Conservation (phyloP, 495 filamentous ascomycete genomes). For the Cladorrhinum samala region DNA sequence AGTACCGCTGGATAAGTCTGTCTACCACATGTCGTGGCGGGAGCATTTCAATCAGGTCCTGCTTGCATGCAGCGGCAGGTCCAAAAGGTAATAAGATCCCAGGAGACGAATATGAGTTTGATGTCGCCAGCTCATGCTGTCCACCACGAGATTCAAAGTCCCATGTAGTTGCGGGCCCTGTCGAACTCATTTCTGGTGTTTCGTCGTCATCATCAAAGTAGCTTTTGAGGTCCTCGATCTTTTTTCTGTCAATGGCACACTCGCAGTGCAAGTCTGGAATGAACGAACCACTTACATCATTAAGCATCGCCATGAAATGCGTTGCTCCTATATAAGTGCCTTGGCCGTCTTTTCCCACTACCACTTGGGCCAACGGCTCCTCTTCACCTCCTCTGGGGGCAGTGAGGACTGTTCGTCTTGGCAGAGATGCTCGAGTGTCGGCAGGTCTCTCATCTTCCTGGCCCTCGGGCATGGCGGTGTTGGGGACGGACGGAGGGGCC, state of each 20-base stretch:
- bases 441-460: constrained; percentile 5
- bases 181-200: background rate
- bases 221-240: constrained; percentile 42
- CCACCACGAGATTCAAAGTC: too few species aligned
- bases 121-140: too few species aligned
- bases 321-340: constrained; percentile 45
- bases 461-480: background rate
- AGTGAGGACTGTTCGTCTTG: background rate
- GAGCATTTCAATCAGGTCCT: constrained; percentile 35
- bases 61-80: constrained; percentile 23
- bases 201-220: constrained; percentile 37
- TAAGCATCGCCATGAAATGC: constrained; percentile 53
- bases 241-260: background rate
- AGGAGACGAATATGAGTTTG: constrained; percentile 13
- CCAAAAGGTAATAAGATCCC: constrained; percentile 30
- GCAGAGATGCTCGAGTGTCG: background rate
- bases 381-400: constrained; percentile 8
- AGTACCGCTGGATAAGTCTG: constrained; percentile 42
- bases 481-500: constrained; percentile 17
- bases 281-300: constrained; percentile 34
- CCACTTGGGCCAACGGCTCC: constrained; percentile 20
- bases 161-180: too few species aligned
- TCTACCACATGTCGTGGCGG: constrained; percentile 35
- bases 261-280: background rate
- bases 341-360: constrained; percentile 26